These are phyloP conservation scores for Didymella pinodella DNA, from an alignment of 2,329 filamentous ascomycete species.

Conservation along the genomic window DNA sequence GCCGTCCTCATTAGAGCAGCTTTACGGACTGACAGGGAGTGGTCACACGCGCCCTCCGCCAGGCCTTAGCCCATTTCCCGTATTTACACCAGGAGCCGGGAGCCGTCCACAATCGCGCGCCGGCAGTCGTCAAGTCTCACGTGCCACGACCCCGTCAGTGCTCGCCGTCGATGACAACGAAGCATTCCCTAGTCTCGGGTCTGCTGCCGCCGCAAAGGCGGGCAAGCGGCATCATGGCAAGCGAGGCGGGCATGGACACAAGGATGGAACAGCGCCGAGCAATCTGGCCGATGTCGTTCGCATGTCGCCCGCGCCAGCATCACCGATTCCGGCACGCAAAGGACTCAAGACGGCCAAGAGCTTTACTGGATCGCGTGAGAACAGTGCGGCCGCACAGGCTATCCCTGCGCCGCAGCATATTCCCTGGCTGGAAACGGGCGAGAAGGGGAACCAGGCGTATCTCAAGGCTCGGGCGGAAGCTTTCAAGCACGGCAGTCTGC, in stretches of 20 bases:
- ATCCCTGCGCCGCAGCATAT: constrained; percentile 91
- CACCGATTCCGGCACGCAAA: constrained; percentile 64
- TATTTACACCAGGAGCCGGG: constrained; percentile 61
- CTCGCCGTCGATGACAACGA: constrained; percentile 91
- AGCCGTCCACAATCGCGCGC: constrained; percentile 82
- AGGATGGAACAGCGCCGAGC: constrained; percentile 64
- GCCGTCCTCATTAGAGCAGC: constrained; percentile 53
- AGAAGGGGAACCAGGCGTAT: constrained; percentile 90
- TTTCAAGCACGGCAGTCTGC: constrained; percentile 93
- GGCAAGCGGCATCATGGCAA: constrained; percentile 95
- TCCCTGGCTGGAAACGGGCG: constrained; percentile 94
- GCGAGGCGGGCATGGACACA: constrained; percentile 78
- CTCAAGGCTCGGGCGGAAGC: constrained; percentile 94
- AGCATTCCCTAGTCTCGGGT: constrained; percentile 89
- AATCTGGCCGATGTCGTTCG: constrained; percentile 94
- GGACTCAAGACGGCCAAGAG: constrained; percentile 71
- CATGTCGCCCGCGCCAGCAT: constrained; percentile 87
- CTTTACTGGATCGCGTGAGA: constrained; percentile 72
- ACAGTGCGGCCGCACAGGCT: constrained; percentile 79
- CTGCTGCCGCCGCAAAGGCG: constrained; percentile 73
- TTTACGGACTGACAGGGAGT: constrained; percentile 49
- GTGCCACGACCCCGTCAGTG: constrained; percentile 69
- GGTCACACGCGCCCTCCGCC: constrained; percentile 67
- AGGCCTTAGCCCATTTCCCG: constrained; percentile 70
- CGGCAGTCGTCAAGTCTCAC: constrained; percentile 78